Base-by-base conservation (phyloP, 148 eudicot species). In the Camellia lanceoleosa region DNA sequence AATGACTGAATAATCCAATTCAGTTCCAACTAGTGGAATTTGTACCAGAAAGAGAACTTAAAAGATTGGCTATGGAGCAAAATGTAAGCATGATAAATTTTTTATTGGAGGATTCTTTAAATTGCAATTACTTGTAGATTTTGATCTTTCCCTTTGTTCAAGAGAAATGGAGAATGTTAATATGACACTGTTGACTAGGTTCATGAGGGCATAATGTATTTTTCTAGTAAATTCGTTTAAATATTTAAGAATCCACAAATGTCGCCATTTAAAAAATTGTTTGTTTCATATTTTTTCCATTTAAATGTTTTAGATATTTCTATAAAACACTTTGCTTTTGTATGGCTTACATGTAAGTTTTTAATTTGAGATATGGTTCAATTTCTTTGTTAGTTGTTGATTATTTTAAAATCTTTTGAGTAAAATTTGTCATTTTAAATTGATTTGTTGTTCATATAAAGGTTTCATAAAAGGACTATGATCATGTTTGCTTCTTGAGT, bases 391-490 rank as follows among this genome's bases (percentile, higher is more conserved):
- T 23, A 16, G 42, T 49, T 49, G 3, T 64, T 49, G 6, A 18
- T 38, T 65, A 68, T 63, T 47, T 4, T 46, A 47, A 49, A 43
- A 47, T 63, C 43, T 49, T 77, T 77, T 51, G 43, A 30, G 46
- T 61, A 20, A 65, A 54, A 7, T 46, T 68, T 67, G 80, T 65
- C 71, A 51, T 38, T 15, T 77, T 30, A n/a, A 49, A 16, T 68
- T 64, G 51, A 23, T 43, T 77, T 14, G 54, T 77, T 77, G 59
- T 65, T 14, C 60, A 54, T 18, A 4, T 51, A 43, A 3, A 16
- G 18, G 11, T 30, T 61, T 49, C 62, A 7, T 44, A 5, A 0
- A 77, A 49, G 72, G 43, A 49, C 14, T 49, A 51, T 66, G 72
- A 59, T 52, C 15, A 8, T 11, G 0, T 15, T 30, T 9, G n/a